Evolutionary conservation across 257 asterid genomes (phyloP), one percentile per base, ranked within the genome.

Genomic region (Scutellaria barbata): DNA sequence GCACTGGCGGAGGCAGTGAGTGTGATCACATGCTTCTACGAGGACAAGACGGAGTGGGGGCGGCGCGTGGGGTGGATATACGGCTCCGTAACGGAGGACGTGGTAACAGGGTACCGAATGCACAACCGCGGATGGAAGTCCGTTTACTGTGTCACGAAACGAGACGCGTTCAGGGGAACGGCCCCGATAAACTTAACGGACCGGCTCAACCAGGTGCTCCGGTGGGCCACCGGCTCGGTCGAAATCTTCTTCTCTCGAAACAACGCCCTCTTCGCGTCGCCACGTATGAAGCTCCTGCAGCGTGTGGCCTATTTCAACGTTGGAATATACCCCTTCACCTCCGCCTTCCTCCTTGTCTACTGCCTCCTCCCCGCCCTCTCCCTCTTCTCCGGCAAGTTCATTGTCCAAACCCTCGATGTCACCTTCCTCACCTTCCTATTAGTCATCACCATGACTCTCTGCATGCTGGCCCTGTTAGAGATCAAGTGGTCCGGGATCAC

Each of bases 191-290:
- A 90, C 40, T 51, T 94, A 17, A 94, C 98, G 0, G 98, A 94
- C 63, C 81, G 97, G 74, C 86, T 94, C 12, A 81, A 72, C 63
- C 97, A 94, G 78, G 98, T 94, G 22, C 92, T 94, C 5, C 81
- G 98, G 5, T 94, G 97, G 98, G 98, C 97, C 1, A 94, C 98
- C 1, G 98, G 97, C 4, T 94, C 98, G 0, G 97, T 94, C 5
- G 97, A 94, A 68, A 94, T 94, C 77, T 94, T 94, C 76, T 90
- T 94, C 72, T 94, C 98, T 0, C 63, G 92, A 1, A 94, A 94
- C 85, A 94, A 90, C 30, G 98, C 97, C 0, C 56, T 94, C 1
- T 82, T 89, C 8, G 97, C 96, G 0, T 83, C 87, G 33, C 89
- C 92, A 0, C 81, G 94, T 42, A 89, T 94, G 97, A 89, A 94